Base-by-base conservation (phyloP, 257 asterid species). In the Coffea eugenioides region DNA sequence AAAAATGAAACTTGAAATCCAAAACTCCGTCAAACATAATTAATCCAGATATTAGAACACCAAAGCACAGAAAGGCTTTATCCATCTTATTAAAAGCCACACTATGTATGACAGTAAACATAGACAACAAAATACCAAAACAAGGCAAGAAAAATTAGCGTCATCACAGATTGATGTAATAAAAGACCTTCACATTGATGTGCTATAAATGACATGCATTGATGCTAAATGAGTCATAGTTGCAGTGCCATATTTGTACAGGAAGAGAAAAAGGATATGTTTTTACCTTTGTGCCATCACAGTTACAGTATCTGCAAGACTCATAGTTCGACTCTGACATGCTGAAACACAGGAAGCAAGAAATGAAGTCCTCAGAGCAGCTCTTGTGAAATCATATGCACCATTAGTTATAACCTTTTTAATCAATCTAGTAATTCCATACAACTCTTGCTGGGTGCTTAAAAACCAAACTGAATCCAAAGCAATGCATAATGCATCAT, bases 331-430 rank as follows among this genome's bases (percentile, higher is more conserved):
- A 83, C 98, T 95, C 88, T 93, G 97, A 82, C 99, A 95, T 74
- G 99, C 99, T 71, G 98, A 92, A 82, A 96, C 98, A 73, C 98
- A 91, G 1, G 99, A 94, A 83, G 99, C 98, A 65, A 96, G 98
- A 87, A 96, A 96, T 25, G 98, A 96, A 77, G 99, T 96, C 90
- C 99, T 89, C 48, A 96, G 93, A 13, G 93, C 94, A 73, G 98
- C 99, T 81, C 99, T 85, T n/a, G 96, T 93, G 81, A 93, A 96
- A 87, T 94, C 99, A 83, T 81, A 91, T 0, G 99, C 99, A 79
- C 99, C 99, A 83, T 90, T 90, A 57, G 88, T 79, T 39, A 96
- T 88, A 54, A 93, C 87, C 89, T 91, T 95, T 90, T 90, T 92
- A 82, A 94, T 94, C 86, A 93, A 84, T 56, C 90, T 93, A 56